These are phyloP conservation scores for Pestalotiopsis fici DNA, from an alignment of 2,329 filamentous ascomycete genomes.

Conservation along the genomic window DNA sequence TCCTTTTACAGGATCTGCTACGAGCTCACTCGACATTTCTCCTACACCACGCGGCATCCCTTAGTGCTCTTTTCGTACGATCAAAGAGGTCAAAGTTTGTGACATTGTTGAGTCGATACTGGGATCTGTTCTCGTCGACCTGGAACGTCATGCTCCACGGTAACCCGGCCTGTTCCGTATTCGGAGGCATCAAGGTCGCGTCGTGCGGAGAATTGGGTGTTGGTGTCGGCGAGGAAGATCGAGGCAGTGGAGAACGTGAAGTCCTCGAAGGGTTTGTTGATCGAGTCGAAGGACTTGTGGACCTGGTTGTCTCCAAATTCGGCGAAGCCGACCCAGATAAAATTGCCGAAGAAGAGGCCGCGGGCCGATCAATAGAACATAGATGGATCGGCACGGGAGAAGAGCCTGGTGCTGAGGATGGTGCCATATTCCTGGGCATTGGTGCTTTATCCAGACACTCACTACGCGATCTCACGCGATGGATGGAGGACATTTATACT, in stretches of 20 bases:
- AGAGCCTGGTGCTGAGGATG: conserved; percentile 72
- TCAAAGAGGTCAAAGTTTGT: conserved; percentile 70
- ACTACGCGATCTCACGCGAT: conserved; percentile 72
- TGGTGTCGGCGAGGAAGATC: conserved; percentile 93
- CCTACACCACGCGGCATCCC: conserved; percentile 79
- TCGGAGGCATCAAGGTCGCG: conserved; percentile 83
- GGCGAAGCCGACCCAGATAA: conserved; percentile 44
- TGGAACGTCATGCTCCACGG: conserved; percentile 93
- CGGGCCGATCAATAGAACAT: conserved; percentile 23
- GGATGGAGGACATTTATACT: conserved; percentile 86
- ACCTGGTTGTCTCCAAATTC: conserved; percentile 86
- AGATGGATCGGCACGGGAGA: conserved; percentile 76
- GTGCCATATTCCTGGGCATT: conserved; percentile 81
- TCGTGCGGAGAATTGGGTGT: conserved; percentile 89
- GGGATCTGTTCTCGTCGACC: conserved; percentile 67
- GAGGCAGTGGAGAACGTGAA: conserved; percentile 89
- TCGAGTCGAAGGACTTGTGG: conserved; percentile 80
- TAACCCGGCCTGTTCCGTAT: conserved; percentile 79
- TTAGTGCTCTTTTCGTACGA: conserved; percentile 70
- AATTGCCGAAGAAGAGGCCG: conserved; percentile 22
- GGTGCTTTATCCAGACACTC: conserved; percentile 73
- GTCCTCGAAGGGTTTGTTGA: conserved; percentile 86
- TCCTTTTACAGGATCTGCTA: conserved; percentile 79
- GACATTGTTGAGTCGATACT: conserved; percentile 74
- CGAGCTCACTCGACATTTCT: conserved; percentile 84